Conservation (phyloP, 2,329 filamentous ascomycete genomes). For the Alternaria incomplexa region DNA sequence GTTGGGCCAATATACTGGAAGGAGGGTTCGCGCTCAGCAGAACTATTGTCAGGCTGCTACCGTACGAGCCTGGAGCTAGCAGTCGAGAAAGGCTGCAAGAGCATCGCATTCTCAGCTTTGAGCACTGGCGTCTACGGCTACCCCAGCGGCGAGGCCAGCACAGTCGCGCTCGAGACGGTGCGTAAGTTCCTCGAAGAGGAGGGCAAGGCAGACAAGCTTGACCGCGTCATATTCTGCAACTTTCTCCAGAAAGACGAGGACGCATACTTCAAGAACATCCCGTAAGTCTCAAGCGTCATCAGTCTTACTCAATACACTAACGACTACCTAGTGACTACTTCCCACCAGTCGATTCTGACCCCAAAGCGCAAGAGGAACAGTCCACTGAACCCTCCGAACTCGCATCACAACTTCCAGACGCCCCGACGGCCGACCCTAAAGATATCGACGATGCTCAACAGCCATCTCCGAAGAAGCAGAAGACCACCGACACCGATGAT, state of each 20-base stretch:
- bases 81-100: conserved; percentile 67
- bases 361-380: conserved; percentile 26
- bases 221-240: conserved; percentile 82
- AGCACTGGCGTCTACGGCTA: conserved; percentile 93
- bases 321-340: conserved; percentile 41
- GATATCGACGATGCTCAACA: conserved; percentile 48
- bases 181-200: conserved; percentile 60
- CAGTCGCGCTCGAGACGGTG: conserved; percentile 70
- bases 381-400: conserved; percentile 41
- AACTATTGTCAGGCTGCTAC: conserved; percentile 70
- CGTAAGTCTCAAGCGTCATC: conserved; percentile 62
- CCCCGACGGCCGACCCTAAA: conserved; percentile 55
- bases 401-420: conserved; percentile 55
- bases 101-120: conserved; percentile 81
- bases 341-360: conserved; percentile 31
- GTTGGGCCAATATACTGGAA: conserved; percentile 80
- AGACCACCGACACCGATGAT: conserved; percentile 42
- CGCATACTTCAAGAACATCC: conserved; percentile 73
- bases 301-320: conserved; percentile 1
- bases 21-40: conserved; percentile 46
- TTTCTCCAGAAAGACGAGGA: conserved; percentile 79
- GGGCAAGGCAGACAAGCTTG: conserved; percentile 59
- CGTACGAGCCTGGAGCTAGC: conserved; percentile 74
- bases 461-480: conserved; percentile 55
- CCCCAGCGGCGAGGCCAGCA: conserved; percentile 74